Conservation (phyloP, 331 rosid species). For the Malus hybrid region DNA sequence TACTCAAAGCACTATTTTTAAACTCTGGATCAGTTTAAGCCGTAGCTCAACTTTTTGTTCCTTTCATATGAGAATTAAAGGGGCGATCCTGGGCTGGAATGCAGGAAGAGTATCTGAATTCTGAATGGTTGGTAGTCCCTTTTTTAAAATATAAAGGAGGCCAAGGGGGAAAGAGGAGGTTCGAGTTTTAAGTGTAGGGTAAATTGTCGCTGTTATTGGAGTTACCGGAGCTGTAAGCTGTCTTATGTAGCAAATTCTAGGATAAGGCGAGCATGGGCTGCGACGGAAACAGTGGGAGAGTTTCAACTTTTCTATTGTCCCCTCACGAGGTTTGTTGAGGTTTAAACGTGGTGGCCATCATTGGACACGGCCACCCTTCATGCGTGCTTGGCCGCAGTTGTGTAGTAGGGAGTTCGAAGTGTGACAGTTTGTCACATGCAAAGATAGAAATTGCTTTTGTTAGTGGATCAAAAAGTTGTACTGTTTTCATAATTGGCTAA, state of each 20-base stretch:
- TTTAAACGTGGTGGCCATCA: background rate
- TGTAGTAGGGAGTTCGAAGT: background rate
- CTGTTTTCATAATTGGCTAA: slow-evolving; percentile 1
- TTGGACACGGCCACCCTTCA: slow-evolving; percentile 2
- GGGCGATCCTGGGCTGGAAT: background rate
- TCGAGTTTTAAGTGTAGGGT: background rate
- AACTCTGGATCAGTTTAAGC: background rate
- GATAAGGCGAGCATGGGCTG: background rate
- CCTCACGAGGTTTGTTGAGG: background rate
- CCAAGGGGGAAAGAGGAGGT: background rate
- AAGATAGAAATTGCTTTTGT: background rate
- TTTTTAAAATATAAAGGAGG: background rate
- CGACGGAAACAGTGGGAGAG: background rate
- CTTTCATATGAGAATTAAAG: background rate
- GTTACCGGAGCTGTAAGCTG: background rate
- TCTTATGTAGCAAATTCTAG: background rate
- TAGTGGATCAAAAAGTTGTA: background rate
- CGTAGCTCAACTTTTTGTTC: background rate
- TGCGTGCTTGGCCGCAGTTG: background rate
- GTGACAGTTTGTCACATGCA: slow-evolving; percentile 2
- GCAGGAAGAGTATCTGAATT: background rate
- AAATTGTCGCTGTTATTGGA: background rate
- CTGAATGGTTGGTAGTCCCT: background rate
- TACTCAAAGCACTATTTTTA: background rate
- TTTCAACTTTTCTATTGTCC: background rate